A percentile compares a stretch with the other conserved stretches of the same genome.
phyloP scores from a whole-genome alignment of 2,329 filamentous ascomycete genomes.

The Arthroderma uncinatum region DNA sequence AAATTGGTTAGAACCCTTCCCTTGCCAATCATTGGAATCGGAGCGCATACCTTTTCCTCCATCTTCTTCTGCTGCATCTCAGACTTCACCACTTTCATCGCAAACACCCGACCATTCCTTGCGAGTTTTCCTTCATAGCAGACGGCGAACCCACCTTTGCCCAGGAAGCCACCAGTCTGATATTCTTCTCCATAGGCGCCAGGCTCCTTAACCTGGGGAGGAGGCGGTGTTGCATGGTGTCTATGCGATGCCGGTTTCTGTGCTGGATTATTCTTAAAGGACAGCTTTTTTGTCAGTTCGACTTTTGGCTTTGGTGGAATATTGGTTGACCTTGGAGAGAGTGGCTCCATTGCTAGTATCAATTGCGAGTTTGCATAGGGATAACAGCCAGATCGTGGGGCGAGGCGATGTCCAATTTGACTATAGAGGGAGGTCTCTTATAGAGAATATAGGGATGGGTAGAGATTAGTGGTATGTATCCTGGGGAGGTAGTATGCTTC shows the following conservation, averaged over 20 bases:
- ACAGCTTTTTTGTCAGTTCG: conserved; percentile 26
- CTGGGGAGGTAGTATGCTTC: background rate
- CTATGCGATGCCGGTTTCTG: conserved; percentile 29
- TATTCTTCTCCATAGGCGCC: conserved; percentile 37
- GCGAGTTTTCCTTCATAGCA: conserved; percentile 39
- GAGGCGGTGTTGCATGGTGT: conserved; percentile 38
- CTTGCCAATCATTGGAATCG: background rate
- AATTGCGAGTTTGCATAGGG: background rate
- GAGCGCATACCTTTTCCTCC: conserved; percentile 39
- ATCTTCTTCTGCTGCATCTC: conserved; percentile 42
- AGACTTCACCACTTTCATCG: conserved; percentile 42
- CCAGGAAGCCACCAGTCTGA: conserved; percentile 36
- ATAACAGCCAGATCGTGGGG: background rate
- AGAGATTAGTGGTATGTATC: background rate
- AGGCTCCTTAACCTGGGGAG: conserved; percentile 35
- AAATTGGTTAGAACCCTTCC: conserved; percentile 10
- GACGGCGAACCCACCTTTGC: conserved; percentile 42
- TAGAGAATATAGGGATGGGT: no score
- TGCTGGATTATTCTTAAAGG: conserved; percentile 18
- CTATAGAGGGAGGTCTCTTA: background rate
- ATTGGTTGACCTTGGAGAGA: conserved; percentile 40
- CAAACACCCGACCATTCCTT: conserved; percentile 36
- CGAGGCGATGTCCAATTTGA: background rate
- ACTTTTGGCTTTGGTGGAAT: conserved; percentile 35
- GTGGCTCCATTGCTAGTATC: conserved; percentile 24